Evolutionary conservation across 345 rosid species (phyloP).

Genomic region (Murraya koenigii): DNA sequence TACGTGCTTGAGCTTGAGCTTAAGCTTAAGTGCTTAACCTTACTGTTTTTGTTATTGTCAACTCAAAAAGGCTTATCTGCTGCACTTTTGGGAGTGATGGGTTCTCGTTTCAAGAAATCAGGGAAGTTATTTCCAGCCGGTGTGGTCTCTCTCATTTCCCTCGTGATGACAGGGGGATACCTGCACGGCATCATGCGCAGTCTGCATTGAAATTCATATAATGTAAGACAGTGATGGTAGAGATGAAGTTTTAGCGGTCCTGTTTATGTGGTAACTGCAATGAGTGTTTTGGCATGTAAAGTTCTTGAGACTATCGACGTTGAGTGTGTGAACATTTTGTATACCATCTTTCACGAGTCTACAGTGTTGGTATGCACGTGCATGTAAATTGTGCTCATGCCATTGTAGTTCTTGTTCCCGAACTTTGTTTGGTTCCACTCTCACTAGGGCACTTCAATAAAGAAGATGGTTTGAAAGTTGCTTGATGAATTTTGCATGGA

Average conservation of each 20-base stretch:
- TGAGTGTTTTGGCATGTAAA: constrained; percentile 6
- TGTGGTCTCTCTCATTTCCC: constrained; percentile 70
- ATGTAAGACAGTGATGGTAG: neutral
- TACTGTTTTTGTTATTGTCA: neutral
- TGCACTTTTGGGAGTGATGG: constrained; percentile 75
- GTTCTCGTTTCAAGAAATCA: constrained; percentile 72
- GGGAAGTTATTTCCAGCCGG: constrained; percentile 84
- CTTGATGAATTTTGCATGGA: neutral
- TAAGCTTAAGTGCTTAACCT: too few relatives aligned
- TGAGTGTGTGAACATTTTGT: neutral
- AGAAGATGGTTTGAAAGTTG: neutral
- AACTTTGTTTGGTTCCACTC: neutral
- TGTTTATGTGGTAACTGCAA: neutral
- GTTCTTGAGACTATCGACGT: neutral
- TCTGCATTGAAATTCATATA: constrained; percentile 32
- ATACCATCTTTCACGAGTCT: neutral
- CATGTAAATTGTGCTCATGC: neutral
- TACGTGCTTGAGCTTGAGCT: too few relatives aligned
- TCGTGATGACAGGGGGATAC: constrained; percentile 86
- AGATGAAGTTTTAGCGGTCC: neutral
- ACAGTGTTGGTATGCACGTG: neutral
- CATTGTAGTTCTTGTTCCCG: neutral
- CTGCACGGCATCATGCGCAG: constrained; percentile 72
- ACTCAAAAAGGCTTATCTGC: constrained; percentile 67
- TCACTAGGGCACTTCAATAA: neutral